Evolutionary conservation across 2,329 filamentous ascomycete species (phyloP).

Genomic region (Simplicillium sp.): DNA sequence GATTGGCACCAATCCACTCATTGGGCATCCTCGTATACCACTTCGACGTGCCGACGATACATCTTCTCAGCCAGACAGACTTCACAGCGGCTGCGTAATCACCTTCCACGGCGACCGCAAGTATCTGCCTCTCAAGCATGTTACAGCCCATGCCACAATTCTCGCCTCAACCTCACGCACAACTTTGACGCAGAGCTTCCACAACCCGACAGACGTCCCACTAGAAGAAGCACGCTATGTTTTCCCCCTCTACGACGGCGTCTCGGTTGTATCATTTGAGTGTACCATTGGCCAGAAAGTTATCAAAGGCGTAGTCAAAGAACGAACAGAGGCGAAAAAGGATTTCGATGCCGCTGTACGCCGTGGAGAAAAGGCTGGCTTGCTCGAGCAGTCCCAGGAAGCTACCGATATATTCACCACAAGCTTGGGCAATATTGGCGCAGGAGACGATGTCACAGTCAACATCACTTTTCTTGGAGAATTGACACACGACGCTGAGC

Average conservation of each 20-base stretch:
- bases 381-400: constrained; percentile 52
- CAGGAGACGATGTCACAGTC: constrained; percentile 44
- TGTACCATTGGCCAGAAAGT: constrained; percentile 52
- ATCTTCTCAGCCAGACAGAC: no score
- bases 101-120: constrained; percentile 7
- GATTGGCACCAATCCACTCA: no score
- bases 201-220: constrained; percentile 34
- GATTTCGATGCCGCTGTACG: constrained; percentile 50
- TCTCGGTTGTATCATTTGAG: constrained; percentile 58
- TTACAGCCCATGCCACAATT: constrained; percentile 52
- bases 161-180: constrained; percentile 41
- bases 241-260: constrained; percentile 65
- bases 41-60: no score
- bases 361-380: constrained; percentile 50
- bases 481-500: constrained; percentile 60
- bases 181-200: constrained; percentile 46
- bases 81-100: no score
- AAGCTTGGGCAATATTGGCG: constrained; percentile 57
- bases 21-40: no score
- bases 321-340: constrained; percentile 50
- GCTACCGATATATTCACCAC: constrained; percentile 60
- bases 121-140: constrained; percentile 49
- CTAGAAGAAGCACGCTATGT: constrained; percentile 48
- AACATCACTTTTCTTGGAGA: constrained; percentile 60
- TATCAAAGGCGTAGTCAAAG: constrained; percentile 57